phyloP scores from a whole-genome alignment of 768 basidiomycete genomes.

The Boletellus sp. region DNA sequence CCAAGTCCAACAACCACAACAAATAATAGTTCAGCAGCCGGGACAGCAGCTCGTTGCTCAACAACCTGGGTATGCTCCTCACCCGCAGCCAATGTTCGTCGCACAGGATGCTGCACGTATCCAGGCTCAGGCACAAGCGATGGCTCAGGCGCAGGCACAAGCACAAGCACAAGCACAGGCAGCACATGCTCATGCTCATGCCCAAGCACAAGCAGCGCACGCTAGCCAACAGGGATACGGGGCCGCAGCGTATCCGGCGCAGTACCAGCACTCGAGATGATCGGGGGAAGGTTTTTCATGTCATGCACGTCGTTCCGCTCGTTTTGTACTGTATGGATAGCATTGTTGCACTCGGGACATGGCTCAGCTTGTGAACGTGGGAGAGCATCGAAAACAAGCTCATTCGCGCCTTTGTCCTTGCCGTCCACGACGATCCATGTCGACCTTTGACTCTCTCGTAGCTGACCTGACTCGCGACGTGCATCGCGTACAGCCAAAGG shows the following conservation, averaged over 20 bases:
- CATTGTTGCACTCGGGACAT: neutral
- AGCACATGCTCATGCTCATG: conserved; percentile 36
- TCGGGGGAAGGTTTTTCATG: neutral
- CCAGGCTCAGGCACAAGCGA: conserved; percentile 43
- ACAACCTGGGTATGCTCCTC: conserved; percentile 30
- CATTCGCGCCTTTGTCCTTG: neutral
- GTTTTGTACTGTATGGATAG: conserved; percentile 7
- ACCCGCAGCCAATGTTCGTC: conserved; percentile 32
- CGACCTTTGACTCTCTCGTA: conserved; percentile 80
- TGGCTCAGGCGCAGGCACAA: conserved; percentile 40
- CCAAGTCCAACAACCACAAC: conserved; percentile 39
- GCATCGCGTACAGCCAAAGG: conserved; percentile 81
- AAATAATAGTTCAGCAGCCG: conserved; percentile 36
- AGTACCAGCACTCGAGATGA: conserved; percentile 33
- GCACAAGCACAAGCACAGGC: conserved; percentile 7
- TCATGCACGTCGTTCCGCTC: neutral
- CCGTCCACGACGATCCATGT: conserved; percentile 32
- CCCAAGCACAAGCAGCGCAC: conserved; percentile 34
- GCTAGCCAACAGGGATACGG: conserved; percentile 29
- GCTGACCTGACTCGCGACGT: conserved; percentile 84
- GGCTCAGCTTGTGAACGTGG: conserved; percentile 23
- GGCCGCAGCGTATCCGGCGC: conserved; percentile 25
- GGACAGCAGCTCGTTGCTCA: conserved; percentile 37
- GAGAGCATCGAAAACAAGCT: conserved; percentile 5
- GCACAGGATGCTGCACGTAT: conserved; percentile 33